These are phyloP conservation scores for Boletus rufocinnamomeus DNA, from an alignment of 768 basidiomycete genomes.

Conservation along the genomic window DNA sequence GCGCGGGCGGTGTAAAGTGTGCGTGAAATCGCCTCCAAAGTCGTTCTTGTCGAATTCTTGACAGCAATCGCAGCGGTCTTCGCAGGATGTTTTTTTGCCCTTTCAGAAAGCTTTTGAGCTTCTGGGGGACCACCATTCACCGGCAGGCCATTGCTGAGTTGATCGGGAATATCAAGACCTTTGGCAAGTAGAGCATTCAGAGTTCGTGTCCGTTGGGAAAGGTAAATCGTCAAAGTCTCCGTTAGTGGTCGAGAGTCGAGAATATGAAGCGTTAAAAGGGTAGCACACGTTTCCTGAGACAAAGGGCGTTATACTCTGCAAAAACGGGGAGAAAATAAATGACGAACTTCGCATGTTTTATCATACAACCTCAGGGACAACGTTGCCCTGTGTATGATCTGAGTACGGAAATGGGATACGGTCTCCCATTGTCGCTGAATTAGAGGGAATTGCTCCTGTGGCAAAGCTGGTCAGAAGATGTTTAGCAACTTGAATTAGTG, in stretches of 20 bases:
- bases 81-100: conserved; percentile 16
- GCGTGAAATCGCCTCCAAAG: conserved; percentile 55
- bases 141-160: conserved; percentile 35
- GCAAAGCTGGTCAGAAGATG: neutral
- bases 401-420: conserved; percentile 81
- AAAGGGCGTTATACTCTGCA: neutral
- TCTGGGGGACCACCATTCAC: conserved; percentile 40
- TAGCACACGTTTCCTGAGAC: conserved; percentile 69
- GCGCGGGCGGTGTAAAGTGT: conserved; percentile 59
- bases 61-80: conserved; percentile 51
- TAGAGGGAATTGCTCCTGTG: conserved; percentile 82
- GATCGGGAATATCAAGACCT: conserved; percentile 24
- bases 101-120: conserved; percentile 4
- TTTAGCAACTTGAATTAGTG: neutral
- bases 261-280: conserved; percentile 81
- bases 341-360: conserved; percentile 53
- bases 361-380: conserved; percentile 67
- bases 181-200: conserved; percentile 48
- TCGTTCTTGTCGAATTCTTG: conserved; percentile 51
- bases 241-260: conserved; percentile 80
- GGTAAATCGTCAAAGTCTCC: conserved; percentile 70
- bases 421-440: conserved; percentile 93
- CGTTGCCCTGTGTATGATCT: conserved; percentile 88
- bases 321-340: conserved; percentile 13
- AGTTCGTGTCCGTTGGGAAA: conserved; percentile 68